Conservation (phyloP, 768 basidiomycete genomes). For the Lactarius vividus region DNA sequence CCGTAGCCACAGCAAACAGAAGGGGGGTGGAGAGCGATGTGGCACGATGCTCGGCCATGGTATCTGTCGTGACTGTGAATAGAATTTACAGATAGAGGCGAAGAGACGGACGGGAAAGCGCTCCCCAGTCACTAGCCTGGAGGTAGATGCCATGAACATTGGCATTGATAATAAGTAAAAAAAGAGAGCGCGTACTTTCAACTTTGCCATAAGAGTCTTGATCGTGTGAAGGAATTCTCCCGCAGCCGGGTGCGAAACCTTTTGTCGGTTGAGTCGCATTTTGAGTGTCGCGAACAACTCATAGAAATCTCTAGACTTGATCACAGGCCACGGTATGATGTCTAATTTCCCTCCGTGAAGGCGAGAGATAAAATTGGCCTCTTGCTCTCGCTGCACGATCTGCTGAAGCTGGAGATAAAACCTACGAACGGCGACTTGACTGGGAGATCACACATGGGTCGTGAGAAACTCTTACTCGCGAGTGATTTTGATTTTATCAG, state of each 20-base stretch:
- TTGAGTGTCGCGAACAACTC: slow-evolving; percentile 48
- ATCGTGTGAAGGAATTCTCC: slow-evolving; percentile 55
- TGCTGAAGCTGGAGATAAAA: slow-evolving; percentile 56
- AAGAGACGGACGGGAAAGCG: slow-evolving; percentile 52
- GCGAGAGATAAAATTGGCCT: slow-evolving; percentile 58
- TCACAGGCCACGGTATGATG: slow-evolving; percentile 67
- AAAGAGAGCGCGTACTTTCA: slow-evolving; percentile 43
- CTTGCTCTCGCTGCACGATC: slow-evolving; percentile 61
- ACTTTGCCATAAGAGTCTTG: slow-evolving; percentile 66
- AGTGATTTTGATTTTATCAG: slow-evolving; percentile 55
- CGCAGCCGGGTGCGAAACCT: slow-evolving; percentile 47
- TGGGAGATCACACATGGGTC: neutral
- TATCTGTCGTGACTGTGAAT: slow-evolving; percentile 37
- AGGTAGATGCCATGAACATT: neutral
- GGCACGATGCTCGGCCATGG: slow-evolving; percentile 47
- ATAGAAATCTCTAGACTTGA: slow-evolving; percentile 61
- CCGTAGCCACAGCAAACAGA: slow-evolving; percentile 47
- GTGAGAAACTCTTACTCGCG: slow-evolving; percentile 44
- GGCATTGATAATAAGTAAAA: neutral
- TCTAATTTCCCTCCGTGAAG: slow-evolving; percentile 53
- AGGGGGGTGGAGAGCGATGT: slow-evolving; percentile 39
- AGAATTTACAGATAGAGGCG: neutral
- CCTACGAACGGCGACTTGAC: slow-evolving; percentile 33
- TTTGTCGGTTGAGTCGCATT: slow-evolving; percentile 46
- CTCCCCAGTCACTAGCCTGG: slow-evolving; percentile 66